These are phyloP conservation scores for Stentor coeruleus DNA, from an alignment of 73 alveolate genomes.

Conservation along the genomic window DNA sequence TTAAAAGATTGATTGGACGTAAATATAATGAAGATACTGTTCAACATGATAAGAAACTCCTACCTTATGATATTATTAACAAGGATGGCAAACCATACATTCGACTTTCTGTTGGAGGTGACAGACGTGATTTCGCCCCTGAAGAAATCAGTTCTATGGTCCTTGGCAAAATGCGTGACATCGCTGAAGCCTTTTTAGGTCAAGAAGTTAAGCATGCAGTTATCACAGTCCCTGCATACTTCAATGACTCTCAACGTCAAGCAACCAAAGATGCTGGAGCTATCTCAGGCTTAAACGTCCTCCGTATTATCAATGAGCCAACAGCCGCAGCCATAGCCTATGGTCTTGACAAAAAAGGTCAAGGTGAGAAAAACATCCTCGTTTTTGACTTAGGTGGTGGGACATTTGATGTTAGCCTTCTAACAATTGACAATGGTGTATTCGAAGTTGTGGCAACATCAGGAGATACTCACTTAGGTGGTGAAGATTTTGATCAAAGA, in stretches of 20 bases:
- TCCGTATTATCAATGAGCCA: slow-evolving; percentile 97
- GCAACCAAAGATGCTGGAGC: slow-evolving; percentile 99
- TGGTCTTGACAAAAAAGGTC: slow-evolving; percentile 91
- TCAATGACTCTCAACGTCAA: slow-evolving; percentile 93
- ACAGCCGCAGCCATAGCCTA: slow-evolving; percentile 99
- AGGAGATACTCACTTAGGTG: slow-evolving; percentile 99
- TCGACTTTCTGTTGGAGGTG: slow-evolving; percentile 54
- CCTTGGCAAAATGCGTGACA: slow-evolving; percentile 75
- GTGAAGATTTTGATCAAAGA: slow-evolving; percentile 98
- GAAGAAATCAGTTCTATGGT: slow-evolving; percentile 93
- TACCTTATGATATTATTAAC: slow-evolving; percentile 86
- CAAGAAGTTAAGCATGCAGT: slow-evolving; percentile 94
- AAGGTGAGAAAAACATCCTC: slow-evolving; percentile 82
- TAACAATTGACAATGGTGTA: slow-evolving; percentile 95
- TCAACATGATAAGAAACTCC: slow-evolving; percentile 80
- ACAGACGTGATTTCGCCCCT: slow-evolving; percentile 69
- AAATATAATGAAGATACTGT: slow-evolving; percentile 34
- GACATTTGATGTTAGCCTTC: slow-evolving; percentile 96
- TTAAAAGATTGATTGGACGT: slow-evolving; percentile 78
- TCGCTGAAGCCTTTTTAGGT: slow-evolving; percentile 72
- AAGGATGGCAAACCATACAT: slow-evolving; percentile 94
- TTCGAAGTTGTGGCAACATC: slow-evolving; percentile 96
- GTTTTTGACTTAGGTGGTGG: slow-evolving; percentile 97
- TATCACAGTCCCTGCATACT: slow-evolving; percentile 96
- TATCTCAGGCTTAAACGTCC: slow-evolving; percentile 95